Evolutionary conservation across 108 stramenopile genomes (phyloP), one percentile per base, ranked within the genome.

Genomic region (Fistulifera solaris): DNA sequence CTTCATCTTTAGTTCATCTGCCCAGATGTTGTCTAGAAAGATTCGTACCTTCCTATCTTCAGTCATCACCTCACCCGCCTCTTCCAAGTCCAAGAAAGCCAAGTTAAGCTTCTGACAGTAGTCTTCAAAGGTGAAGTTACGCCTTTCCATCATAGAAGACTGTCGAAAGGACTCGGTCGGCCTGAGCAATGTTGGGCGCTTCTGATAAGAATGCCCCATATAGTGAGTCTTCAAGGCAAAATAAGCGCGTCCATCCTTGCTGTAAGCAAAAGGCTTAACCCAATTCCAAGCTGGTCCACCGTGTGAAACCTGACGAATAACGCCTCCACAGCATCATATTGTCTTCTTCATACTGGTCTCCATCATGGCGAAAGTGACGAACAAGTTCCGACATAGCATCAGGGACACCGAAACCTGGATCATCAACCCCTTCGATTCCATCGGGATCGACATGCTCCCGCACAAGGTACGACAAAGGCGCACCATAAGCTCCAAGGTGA

Each of bases 191-290:
- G 2, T 40, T 31, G 16, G 10, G 19, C n/a, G n/a, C 11, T 27
- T 24, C 16, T 38, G 31, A 19, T 11, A 52, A 27, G 51, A 23
- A 7, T 24, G 12, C 4, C 68, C 68, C 16, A 51, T 39, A 38
- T 45, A 56, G 11, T 70, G 65, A 1, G 8, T 13, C 21, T 40
- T 52, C 11, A 69, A 12, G 2, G 73, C 65, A 25, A 66, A 21
- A 28, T 26, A 71, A 15, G 74, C 52, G 12, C 69, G 43, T 3
- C 69, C 74, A 64, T 71, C 42, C 1, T 23, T 5, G 46, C 21
- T 5, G 54, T 38, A 4, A 28, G 18, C 40, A n/a, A 53, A 52
- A 15, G 47, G 18, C 21, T 40, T 38, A 28, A 65, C 43, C 27
- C 49, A 60, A 16, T 22, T 52, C 65, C 65, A 66, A 16, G 16